phyloP scores from a whole-genome alignment of 768 basidiomycete genomes.

The Tulasnella calospora region DNA sequence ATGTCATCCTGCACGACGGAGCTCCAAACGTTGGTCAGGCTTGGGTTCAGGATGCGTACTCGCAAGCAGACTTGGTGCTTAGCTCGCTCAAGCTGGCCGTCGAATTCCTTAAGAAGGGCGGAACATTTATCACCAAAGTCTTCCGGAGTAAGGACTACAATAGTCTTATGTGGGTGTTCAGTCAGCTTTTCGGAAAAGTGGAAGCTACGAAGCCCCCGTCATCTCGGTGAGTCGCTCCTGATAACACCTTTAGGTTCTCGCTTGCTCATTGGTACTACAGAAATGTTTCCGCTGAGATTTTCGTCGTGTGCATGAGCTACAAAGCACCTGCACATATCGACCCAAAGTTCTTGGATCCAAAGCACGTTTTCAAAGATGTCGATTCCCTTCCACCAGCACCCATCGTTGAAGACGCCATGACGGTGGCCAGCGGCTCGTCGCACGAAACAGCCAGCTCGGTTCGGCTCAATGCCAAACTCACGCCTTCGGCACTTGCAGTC shows the following conservation, averaged over 20 bases:
- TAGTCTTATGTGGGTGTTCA: slow-evolving; percentile 97
- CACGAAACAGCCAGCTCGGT: slow-evolving; percentile 9
- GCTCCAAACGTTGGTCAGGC: slow-evolving; percentile 99
- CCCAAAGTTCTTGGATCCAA: slow-evolving; percentile 95
- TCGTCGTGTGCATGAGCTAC: slow-evolving; percentile 95
- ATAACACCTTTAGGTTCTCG: background rate
- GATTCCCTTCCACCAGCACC: slow-evolving; percentile 39
- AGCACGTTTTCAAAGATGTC: slow-evolving; percentile 94
- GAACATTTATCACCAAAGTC: slow-evolving; percentile 95
- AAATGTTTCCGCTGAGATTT: slow-evolving; percentile 99
- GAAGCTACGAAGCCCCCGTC: slow-evolving; percentile 99
- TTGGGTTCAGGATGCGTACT: slow-evolving; percentile 98
- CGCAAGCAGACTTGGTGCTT: slow-evolving; percentile 92
- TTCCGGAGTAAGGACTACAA: slow-evolving; percentile 99
- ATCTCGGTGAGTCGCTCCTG: slow-evolving; percentile 61
- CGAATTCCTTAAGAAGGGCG: slow-evolving; percentile 88
- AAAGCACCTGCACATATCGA: slow-evolving; percentile 93
- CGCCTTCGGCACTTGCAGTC: slow-evolving; percentile 50
- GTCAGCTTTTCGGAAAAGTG: slow-evolving; percentile 90
- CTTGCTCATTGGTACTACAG: slow-evolving; percentile 41
- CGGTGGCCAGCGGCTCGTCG: background rate
- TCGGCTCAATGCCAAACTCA: slow-evolving; percentile 6
- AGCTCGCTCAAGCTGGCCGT: slow-evolving; percentile 93
- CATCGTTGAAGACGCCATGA: slow-evolving; percentile 4
- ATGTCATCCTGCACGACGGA: slow-evolving; percentile 96